phyloP scores from a whole-genome alignment of 305 asterid species.

The Fraxinus xanthoxyloides region DNA sequence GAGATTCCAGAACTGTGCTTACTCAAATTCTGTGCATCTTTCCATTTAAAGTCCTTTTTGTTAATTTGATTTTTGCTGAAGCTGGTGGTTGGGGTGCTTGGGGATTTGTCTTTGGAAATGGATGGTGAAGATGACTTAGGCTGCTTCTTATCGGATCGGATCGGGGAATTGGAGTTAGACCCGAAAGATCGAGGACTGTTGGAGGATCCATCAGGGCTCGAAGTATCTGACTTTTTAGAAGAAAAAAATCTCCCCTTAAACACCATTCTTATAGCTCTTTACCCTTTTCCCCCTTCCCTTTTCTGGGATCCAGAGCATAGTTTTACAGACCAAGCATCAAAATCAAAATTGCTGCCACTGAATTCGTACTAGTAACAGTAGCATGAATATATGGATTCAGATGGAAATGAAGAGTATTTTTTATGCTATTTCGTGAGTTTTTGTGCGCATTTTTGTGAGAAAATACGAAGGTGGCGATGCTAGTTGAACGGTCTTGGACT shows the following conservation, averaged over 20 bases:
- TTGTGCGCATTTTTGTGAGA: background rate
- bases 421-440: background rate
- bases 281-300: background rate
- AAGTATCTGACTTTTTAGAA: constrained; percentile 80
- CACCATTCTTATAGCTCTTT: constrained; percentile 51
- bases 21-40: constrained; percentile 40
- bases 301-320: background rate
- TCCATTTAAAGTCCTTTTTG: constrained; percentile 57
- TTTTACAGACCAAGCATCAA: background rate
- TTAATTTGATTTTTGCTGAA: constrained; percentile 38
- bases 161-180: constrained; percentile 83
- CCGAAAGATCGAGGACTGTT: constrained; percentile 81
- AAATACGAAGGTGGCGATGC: background rate
- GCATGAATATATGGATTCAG: background rate
- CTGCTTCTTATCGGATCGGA: constrained; percentile 83
- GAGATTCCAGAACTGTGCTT: constrained; percentile 36
- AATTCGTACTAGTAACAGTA: background rate
- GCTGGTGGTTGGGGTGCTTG: constrained; percentile 15
- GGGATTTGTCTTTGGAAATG: constrained; percentile 51
- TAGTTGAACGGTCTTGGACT: background rate
- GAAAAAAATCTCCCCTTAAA: constrained; percentile 90
- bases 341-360: background rate
- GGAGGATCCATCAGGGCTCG: constrained; percentile 92
- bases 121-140: constrained; percentile 43
- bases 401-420: background rate